phyloP scores from a whole-genome alignment of 164 flowering plant species.

The Sedum album region DNA sequence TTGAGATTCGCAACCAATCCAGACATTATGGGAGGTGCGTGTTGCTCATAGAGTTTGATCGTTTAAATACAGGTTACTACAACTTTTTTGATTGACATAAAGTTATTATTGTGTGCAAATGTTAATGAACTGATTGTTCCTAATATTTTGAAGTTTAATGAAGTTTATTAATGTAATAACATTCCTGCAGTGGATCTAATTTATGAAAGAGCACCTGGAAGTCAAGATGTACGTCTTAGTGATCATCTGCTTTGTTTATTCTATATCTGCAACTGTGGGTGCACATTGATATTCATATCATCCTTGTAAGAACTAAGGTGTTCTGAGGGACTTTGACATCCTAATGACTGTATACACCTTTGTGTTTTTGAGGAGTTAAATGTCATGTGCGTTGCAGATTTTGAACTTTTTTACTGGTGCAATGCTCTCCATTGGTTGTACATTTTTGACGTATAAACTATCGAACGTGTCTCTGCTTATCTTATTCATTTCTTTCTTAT shows the following conservation, averaged over 20 bases:
- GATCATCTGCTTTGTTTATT: background rate
- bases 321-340: background rate
- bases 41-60: slow-evolving; percentile 23
- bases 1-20: slow-evolving; percentile 64
- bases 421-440: background rate
- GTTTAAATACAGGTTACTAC: slow-evolving; percentile 25
- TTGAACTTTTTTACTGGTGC: background rate
- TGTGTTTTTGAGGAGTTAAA: background rate
- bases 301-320: background rate
- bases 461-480: background rate
- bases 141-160: background rate
- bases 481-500: background rate
- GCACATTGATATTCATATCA: background rate
- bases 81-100: slow-evolving; percentile 4
- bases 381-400: background rate
- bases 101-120: background rate
- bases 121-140: background rate
- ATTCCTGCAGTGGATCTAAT: background rate
- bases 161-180: background rate
- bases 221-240: background rate
- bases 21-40: slow-evolving; percentile 80
- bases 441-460: background rate
- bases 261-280: background rate
- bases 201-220: background rate
- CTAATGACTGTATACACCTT: background rate